phyloP scores from a whole-genome alignment of 2,329 filamentous ascomycete genomes.

The Pseudocercospora cruenta region DNA sequence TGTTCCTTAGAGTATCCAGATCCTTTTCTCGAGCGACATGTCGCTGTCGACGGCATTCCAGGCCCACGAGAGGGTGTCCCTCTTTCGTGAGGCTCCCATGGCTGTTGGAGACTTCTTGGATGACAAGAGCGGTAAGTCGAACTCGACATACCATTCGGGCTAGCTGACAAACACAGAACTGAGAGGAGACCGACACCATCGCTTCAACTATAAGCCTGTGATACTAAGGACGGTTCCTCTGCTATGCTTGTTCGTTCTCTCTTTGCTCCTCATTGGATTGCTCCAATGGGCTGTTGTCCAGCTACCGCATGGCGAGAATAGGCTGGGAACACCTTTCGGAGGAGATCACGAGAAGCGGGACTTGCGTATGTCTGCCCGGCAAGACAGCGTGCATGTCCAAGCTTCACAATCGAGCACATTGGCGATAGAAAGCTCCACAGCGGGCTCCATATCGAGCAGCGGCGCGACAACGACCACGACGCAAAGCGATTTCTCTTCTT shows the following conservation, averaged over 20 bases:
- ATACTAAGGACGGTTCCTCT: slow-evolving; percentile 23
- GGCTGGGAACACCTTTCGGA: not conserved
- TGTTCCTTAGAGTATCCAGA: not conserved
- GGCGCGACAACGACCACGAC: not conserved
- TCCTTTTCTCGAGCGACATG: not conserved
- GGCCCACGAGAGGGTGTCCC: not conserved
- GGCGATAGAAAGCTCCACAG: not conserved
- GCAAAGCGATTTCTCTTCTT: not conserved
- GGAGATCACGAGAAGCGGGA: not conserved
- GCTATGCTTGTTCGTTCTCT: slow-evolving; percentile 17
- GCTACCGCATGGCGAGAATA: slow-evolving; percentile 15
- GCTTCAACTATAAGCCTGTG: slow-evolving; percentile 23
- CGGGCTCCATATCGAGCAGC: not conserved
- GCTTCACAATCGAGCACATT: not conserved
- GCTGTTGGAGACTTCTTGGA: not conserved
- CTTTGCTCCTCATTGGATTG: slow-evolving; percentile 20
- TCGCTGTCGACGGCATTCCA: not conserved
- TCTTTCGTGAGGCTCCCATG: not conserved
- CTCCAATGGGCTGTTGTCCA: slow-evolving; percentile 19
- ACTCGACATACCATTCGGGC: not conserved
- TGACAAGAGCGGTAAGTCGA: not conserved
- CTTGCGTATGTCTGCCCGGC: not conserved
- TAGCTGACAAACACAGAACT: not conserved
- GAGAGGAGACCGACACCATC: not conserved
- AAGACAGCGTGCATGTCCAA: not conserved